These are phyloP conservation scores for Alternaria incomplexa DNA, from an alignment of 2,329 filamentous ascomycete species.

Conservation along the genomic window DNA sequence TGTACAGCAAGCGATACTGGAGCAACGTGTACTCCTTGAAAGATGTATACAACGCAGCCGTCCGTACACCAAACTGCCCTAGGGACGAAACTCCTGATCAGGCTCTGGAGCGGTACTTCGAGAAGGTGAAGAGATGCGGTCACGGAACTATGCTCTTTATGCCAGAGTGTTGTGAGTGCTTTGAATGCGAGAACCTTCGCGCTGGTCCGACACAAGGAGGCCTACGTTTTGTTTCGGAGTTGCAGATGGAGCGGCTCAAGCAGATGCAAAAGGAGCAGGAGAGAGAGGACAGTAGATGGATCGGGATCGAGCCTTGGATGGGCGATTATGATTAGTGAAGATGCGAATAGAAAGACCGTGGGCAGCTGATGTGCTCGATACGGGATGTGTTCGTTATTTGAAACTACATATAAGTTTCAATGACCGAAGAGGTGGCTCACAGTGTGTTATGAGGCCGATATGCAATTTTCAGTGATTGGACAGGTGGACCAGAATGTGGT, in stretches of 20 bases:
- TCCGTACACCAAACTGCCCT: neutral
- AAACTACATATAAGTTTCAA: too few relatives aligned
- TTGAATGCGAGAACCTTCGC: neutral
- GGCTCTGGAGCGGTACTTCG: neutral
- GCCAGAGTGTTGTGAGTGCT: neutral
- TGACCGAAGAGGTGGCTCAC: too few relatives aligned
- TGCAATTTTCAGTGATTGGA: too few relatives aligned
- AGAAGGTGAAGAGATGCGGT: neutral
- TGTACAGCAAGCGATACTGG: neutral
- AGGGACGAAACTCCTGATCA: neutral
- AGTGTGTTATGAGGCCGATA: too few relatives aligned
- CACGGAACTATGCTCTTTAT: neutral
- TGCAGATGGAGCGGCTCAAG: neutral
- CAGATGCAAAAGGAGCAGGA: neutral
- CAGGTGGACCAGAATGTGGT: too few relatives aligned
- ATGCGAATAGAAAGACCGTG: too few relatives aligned
- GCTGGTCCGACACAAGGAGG: neutral
- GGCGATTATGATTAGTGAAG: too few relatives aligned
- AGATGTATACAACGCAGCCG: neutral
- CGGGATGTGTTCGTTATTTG: too few relatives aligned
- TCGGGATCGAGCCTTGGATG: neutral
- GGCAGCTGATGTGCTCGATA: too few relatives aligned
- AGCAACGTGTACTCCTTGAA: neutral
- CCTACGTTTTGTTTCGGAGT: neutral
- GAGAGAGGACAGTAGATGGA: too few relatives aligned